phyloP scores from a whole-genome alignment of 192 early-diverging fungal genomes.

The Globomyces pollinis-pini region DNA sequence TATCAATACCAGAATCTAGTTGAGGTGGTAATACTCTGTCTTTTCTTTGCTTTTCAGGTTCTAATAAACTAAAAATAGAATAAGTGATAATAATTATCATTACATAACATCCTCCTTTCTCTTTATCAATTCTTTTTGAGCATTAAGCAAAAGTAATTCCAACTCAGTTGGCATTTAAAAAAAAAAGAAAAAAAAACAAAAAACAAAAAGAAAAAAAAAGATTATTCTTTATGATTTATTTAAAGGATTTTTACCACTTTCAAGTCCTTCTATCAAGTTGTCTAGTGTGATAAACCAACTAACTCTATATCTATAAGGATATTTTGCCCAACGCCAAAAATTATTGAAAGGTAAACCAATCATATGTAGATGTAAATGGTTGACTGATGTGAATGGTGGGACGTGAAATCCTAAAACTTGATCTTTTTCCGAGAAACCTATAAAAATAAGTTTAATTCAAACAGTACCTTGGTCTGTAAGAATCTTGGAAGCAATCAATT shows the following conservation, averaged over 20 bases:
- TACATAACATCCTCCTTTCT: too few species aligned
- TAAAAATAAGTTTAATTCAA: too few species aligned
- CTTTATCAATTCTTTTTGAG: not conserved
- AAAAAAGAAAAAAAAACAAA: not conserved
- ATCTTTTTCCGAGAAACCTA: too few species aligned
- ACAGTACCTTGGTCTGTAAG: too few species aligned
- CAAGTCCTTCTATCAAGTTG: not conserved
- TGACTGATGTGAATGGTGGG: conserved; percentile 60
- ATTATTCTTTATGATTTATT: too few species aligned
- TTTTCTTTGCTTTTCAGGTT: not conserved
- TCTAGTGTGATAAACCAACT: conserved; percentile 2
- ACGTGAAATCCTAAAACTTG: conserved; percentile 59
- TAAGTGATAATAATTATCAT: too few species aligned
- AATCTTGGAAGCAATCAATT: too few species aligned
- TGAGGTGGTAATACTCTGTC: not conserved
- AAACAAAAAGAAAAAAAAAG: too few species aligned
- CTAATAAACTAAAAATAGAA: too few species aligned
- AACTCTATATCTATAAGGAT: not conserved
- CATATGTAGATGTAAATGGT: conserved; percentile 63
- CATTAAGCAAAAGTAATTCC: not conserved
- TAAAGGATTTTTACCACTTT: conserved; percentile 2
- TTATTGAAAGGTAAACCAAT: conserved; percentile 35
- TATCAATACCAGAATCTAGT: too few species aligned
- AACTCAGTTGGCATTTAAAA: not conserved
- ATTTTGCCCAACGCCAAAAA: not conserved